A percentile compares a stretch with the other conserved stretches of the same genome.
Conservation (phyloP, 2,329 filamentous ascomycete genomes). For the Fusarium ambrosium region DNA sequence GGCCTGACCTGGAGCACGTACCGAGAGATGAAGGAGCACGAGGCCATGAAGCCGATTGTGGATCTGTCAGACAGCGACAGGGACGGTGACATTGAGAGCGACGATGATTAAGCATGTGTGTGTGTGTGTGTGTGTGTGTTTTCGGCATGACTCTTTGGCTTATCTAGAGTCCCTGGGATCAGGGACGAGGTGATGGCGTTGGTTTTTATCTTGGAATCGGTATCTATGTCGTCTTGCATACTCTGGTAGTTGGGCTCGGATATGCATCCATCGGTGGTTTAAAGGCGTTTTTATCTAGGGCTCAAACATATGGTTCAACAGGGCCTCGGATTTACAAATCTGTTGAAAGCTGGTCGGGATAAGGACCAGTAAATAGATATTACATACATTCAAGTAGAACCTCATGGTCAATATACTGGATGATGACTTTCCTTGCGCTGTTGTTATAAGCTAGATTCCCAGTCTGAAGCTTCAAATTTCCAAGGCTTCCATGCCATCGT, state of each 20-base stretch:
- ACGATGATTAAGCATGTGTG: slow-evolving; percentile 39
- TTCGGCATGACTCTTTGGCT: slow-evolving; percentile 6
- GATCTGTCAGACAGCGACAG: slow-evolving; percentile 64
- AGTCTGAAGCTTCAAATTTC: neutral
- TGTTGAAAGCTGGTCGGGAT: slow-evolving; percentile 5
- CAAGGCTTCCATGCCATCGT: slow-evolving; percentile 2
- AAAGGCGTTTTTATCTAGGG: slow-evolving; percentile 33
- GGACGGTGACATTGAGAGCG: slow-evolving; percentile 57
- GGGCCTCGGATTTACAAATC: slow-evolving; percentile 2
- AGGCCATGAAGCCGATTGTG: slow-evolving; percentile 67
- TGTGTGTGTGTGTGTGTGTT: neutral
- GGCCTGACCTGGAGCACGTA: slow-evolving; percentile 93
- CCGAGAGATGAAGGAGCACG: slow-evolving; percentile 90
- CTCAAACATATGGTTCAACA: slow-evolving; percentile 14
- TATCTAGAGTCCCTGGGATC: neutral
- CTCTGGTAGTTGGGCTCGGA: slow-evolving; percentile 17
- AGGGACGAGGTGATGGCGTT: slow-evolving; percentile 7
- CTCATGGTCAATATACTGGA: slow-evolving; percentile 23
- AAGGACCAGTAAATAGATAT: slow-evolving; percentile 11
- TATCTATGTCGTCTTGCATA: slow-evolving; percentile 16
- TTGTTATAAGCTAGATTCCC: neutral
- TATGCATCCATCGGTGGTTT: slow-evolving; percentile 27
- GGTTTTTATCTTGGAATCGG: slow-evolving; percentile 14
- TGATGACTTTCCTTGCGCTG: neutral
- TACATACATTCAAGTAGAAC: slow-evolving; percentile 22